These are phyloP conservation scores for Schizothecium vesticola DNA, from an alignment of 495 filamentous ascomycete species.

Conservation along the genomic window DNA sequence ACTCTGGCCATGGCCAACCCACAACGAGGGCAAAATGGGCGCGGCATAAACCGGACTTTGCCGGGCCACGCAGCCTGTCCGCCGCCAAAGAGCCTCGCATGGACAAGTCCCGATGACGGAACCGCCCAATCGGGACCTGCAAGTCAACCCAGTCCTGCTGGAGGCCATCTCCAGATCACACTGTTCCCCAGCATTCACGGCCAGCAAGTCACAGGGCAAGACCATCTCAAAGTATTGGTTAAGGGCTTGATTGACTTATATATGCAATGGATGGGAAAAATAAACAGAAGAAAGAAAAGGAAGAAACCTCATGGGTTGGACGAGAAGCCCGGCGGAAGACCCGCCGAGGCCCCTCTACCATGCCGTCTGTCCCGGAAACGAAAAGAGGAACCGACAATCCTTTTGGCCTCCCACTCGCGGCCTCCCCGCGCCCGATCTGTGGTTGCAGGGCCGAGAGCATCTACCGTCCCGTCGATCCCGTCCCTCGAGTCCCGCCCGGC, in stretches of 20 bases:
- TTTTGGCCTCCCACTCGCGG: conserved; percentile 12
- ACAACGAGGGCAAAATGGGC: no score
- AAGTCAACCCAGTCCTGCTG: not conserved
- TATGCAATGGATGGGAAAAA: conserved; percentile 7
- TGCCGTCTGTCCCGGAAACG: not conserved
- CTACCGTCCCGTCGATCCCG: conserved; percentile 6
- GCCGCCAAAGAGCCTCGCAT: not conserved
- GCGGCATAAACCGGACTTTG: not conserved
- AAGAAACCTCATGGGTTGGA: not conserved
- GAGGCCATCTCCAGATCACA: not conserved
- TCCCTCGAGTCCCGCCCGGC: not conserved
- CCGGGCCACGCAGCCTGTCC: no score
- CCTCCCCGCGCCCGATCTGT: conserved; percentile 13
- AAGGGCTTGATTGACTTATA: conserved; percentile 34
- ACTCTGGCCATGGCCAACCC: not conserved
- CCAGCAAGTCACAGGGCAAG: not conserved
- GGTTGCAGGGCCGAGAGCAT: conserved; percentile 7
- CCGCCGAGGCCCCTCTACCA: not conserved
- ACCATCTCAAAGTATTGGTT: conserved; percentile 3
- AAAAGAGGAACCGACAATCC: conserved; percentile 8
- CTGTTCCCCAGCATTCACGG: not conserved
- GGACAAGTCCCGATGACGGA: not conserved
- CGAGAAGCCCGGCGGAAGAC: not conserved
- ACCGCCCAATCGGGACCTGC: conserved; percentile 1
- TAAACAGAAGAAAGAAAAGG: conserved; percentile 6